Conservation (phyloP, 306 rosid genomes). For the Glycine latifolia region DNA sequence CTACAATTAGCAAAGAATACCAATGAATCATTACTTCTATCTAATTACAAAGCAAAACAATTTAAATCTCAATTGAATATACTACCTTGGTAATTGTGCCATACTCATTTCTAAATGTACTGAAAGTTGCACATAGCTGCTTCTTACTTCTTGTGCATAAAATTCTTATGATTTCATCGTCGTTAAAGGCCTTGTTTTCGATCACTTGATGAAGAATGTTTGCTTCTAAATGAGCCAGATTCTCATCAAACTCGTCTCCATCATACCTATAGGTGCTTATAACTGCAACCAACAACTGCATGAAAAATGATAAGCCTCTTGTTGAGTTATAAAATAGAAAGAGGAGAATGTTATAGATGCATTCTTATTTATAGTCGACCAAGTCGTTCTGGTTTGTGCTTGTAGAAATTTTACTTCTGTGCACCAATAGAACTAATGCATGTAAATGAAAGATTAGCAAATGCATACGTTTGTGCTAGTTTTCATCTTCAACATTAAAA, state of each 20-base stretch:
- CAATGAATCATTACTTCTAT: neutral
- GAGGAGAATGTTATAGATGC: neutral
- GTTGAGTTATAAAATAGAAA: neutral
- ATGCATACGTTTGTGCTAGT: neutral
- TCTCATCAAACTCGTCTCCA: slow-evolving; percentile 52
- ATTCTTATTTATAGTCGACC: neutral
- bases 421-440: neutral
- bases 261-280: slow-evolving; percentile 58
- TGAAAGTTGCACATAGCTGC: slow-evolving; percentile 60
- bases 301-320: slow-evolving; percentile 15
- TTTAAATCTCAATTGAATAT: neutral
- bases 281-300: slow-evolving; percentile 58
- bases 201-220: slow-evolving; percentile 41
- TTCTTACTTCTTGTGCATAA: slow-evolving; percentile 65
- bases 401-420: slow-evolving; percentile 4
- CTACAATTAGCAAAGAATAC: slow-evolving; percentile 34
- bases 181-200: slow-evolving; percentile 45
- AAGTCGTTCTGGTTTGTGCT: neutral
- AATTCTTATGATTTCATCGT: slow-evolving; percentile 62
- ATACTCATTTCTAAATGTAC: slow-evolving; percentile 48
- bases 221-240: slow-evolving; percentile 54
- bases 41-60: neutral
- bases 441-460: neutral
- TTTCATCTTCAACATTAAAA: slow-evolving; percentile 5
- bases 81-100: slow-evolving; percentile 63